Percentiles rank a stretch among this genome's conserved stretches.
These are phyloP conservation scores for Cnidoscolus chayamansa DNA, from an alignment of 441 rosid species.

Conservation along the genomic window DNA sequence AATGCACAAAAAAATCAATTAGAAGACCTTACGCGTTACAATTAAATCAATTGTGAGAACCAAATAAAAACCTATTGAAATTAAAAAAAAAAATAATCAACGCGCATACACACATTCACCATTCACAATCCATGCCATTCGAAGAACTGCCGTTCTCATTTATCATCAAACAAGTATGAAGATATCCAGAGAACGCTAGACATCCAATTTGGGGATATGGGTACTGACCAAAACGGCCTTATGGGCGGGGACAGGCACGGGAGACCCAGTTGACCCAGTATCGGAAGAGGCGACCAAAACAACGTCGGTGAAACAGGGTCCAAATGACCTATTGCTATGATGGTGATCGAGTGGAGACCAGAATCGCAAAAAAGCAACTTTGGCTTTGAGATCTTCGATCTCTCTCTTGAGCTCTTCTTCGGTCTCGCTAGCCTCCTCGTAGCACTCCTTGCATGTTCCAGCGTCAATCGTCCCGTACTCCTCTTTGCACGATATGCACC, in stretches of 20 bases:
- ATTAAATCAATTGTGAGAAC: not conserved
- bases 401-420: constrained; percentile 83
- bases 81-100: too few relatives aligned
- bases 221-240: constrained; percentile 62
- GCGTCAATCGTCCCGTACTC: constrained; percentile 52
- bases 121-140: too few relatives aligned
- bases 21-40: not conserved
- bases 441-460: constrained; percentile 93
- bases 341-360: constrained; percentile 46
- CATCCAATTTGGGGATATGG: not conserved
- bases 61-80: not conserved
- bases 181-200: not conserved
- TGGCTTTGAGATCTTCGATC: constrained; percentile 77
- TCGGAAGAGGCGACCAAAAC: constrained; percentile 60
- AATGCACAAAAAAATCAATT: not conserved
- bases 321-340: constrained; percentile 15
- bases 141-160: too few relatives aligned
- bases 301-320: constrained; percentile 56
- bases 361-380: constrained; percentile 57
- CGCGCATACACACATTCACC: too few relatives aligned
- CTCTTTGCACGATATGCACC: constrained; percentile 70
- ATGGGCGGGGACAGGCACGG: constrained; percentile 61
- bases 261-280: constrained; percentile 33
- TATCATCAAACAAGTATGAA: too few relatives aligned
- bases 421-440: constrained; percentile 83